Evolutionary conservation across 768 basidiomycete genomes (phyloP), one percentile per base, ranked within the genome.

Genomic region (Hygrophoropsis aurantiaca): DNA sequence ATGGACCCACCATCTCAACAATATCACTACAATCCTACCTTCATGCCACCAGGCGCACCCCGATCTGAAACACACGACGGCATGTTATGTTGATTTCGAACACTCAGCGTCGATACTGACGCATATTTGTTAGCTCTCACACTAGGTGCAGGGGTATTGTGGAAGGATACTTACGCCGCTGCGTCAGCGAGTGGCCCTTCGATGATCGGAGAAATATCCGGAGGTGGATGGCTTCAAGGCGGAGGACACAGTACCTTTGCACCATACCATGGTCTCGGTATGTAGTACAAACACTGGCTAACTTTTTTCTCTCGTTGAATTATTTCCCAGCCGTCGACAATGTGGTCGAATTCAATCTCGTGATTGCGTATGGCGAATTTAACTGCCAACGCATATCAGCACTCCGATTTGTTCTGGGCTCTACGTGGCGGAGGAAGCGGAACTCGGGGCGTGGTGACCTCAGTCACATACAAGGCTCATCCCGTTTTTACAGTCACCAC

Each of bases 331-430:
- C 21, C 6, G 5, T n/a, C n/a, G n/a, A n/a, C n/a, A n/a, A n/a
- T n/a, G n/a, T n/a, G n/a, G n/a, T n/a, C n/a, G n/a, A n/a, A 26
- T 72, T 79, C 44, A 63, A 61, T 5, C 49, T 78, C 10, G 72
- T 80, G 4, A 74, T 66, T 11, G 62, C 75, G 1, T 58, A 67
- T 30, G 78, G 77, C 2, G 44, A 64, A 4, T 25, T 57, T 72
- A 41, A 66, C 55, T 0, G 74, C 60, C n/a, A 81, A 80, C 47
- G 56, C 60, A 3, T 63, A 65, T 47, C 62, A 68, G 32, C 66
- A 80, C 54, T 8, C 63, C 2, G 75, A 80, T 47, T 63, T 81
- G 5, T 81, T 78, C n/a, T n/a, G n/a, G n/a, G n/a, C n/a, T n/a
- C n/a, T n/a, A n/a, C n/a, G n/a, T n/a, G n/a, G n/a, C n/a, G n/a